A percentile compares a stretch with the other conserved stretches of the same genome.
Evolutionary conservation across 345 rosid genomes (phyloP).

Genomic region (rapeseed (Brassica napus)): DNA sequence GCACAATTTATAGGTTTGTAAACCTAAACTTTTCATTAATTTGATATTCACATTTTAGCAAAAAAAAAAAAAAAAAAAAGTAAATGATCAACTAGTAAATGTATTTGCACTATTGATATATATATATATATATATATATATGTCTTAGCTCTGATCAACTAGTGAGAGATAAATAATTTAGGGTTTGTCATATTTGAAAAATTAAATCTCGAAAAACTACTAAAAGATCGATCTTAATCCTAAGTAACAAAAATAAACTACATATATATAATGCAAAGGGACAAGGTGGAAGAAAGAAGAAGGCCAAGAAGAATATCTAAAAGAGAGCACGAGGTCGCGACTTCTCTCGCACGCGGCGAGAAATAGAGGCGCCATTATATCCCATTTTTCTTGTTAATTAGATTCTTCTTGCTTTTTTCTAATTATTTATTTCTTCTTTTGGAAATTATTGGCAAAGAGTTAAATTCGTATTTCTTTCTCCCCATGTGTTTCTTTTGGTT

Average conservation of each 20-base stretch:
- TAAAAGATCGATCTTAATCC: no score
- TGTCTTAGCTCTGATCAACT: no score
- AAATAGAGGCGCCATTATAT: slow-evolving; percentile 8
- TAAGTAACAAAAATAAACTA: no score
- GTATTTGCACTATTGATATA: no score
- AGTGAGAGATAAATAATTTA: no score
- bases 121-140: no score
- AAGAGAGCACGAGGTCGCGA: slow-evolving; percentile 11
- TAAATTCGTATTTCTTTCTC: neutral
- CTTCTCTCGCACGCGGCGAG: slow-evolving; percentile 36
- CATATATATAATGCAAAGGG: neutral
- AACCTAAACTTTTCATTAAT: neutral
- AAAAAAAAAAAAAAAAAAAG: no score
- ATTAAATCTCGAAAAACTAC: no score
- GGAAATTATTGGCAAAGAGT: neutral
- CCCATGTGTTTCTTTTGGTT: neutral
- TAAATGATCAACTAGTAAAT: no score
- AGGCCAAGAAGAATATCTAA: slow-evolving; percentile 21
- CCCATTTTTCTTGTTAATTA: slow-evolving; percentile 8
- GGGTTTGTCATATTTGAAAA: no score
- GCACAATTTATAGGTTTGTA: slow-evolving; percentile 43
- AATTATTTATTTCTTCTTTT: slow-evolving; percentile 11
- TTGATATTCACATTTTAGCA: neutral
- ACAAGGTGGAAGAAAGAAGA: neutral
- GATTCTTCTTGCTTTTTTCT: slow-evolving; percentile 19